Evolutionary conservation across 208 protist species (phyloP).

Genomic region (Trypanosoma melophagium): DNA sequence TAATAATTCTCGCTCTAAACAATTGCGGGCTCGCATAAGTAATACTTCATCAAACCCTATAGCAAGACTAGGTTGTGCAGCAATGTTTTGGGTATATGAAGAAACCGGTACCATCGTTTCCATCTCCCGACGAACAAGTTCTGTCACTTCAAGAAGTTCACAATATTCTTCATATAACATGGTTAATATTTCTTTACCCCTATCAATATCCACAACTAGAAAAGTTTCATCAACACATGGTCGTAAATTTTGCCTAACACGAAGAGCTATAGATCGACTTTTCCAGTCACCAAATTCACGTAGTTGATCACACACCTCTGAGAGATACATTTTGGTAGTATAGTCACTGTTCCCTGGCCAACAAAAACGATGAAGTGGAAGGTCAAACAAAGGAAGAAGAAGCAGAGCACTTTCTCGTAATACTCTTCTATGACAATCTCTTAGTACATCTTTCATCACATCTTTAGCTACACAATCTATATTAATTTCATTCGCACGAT

Average conservation of each 20-base stretch:
- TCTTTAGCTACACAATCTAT: constrained; percentile 6
- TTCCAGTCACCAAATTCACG: constrained; percentile 23
- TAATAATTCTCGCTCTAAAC: constrained; percentile 33
- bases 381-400: constrained; percentile 5
- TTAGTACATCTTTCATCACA: constrained; percentile 2
- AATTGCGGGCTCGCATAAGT: constrained; percentile 37
- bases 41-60: constrained; percentile 30
- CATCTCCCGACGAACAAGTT: constrained; percentile 19
- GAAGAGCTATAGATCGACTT: constrained; percentile 21
- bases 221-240: constrained; percentile 29
- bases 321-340: constrained; percentile 12
- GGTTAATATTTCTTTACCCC: constrained; percentile 14
- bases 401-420: constrained; percentile 10
- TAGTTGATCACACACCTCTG: constrained; percentile 9
- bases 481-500: background rate
- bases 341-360: constrained; percentile 10
- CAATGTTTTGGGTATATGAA: constrained; percentile 3
- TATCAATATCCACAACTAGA: background rate
- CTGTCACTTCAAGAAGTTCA: constrained; percentile 18
- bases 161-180: constrained; percentile 23
- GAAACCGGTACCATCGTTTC: constrained; percentile 18
- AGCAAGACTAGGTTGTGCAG: constrained; percentile 16
- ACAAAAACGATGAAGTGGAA: constrained; percentile 8
- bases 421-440: background rate
- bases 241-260: constrained; percentile 17